Conservation (phyloP, 2,329 filamentous ascomycete species). For the Colletotrichum sp. region DNA sequence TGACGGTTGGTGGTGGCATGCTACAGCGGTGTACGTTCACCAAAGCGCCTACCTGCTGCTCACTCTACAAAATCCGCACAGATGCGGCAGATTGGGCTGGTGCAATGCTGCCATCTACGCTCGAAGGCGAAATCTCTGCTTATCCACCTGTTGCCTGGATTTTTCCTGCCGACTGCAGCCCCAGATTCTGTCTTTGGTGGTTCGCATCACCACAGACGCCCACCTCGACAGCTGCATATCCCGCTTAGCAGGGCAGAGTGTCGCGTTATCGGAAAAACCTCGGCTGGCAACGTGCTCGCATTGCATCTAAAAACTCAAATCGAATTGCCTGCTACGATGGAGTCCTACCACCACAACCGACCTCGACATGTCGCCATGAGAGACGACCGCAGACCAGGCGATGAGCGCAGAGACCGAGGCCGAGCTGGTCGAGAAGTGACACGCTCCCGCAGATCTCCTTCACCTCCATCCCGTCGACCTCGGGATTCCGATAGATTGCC, state of each 20-base stretch:
- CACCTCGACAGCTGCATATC: slow-evolving; percentile 16
- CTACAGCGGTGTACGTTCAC: background rate
- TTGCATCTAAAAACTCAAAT: slow-evolving; percentile 25
- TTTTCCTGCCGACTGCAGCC: background rate
- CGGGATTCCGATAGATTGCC: slow-evolving; percentile 30
- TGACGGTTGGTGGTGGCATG: background rate
- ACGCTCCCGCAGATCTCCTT: slow-evolving; percentile 37
- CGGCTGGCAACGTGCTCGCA: slow-evolving; percentile 16
- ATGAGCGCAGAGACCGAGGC: slow-evolving; percentile 46
- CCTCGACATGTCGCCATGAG: slow-evolving; percentile 45
- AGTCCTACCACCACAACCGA: slow-evolving; percentile 17
- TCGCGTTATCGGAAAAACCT: slow-evolving; percentile 23
- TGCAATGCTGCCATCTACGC: background rate
- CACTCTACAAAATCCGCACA: background rate
- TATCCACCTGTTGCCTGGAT: background rate
- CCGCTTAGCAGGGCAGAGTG: background rate
- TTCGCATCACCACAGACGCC: background rate
- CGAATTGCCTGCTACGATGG: slow-evolving; percentile 17
- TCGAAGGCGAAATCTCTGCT: background rate
- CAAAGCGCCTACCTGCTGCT: background rate
- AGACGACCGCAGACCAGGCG: slow-evolving; percentile 44
- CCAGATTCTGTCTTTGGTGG: background rate
- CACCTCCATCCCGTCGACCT: slow-evolving; percentile 27
- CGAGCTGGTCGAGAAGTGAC: slow-evolving; percentile 42
- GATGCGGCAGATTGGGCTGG: background rate